phyloP scores from a whole-genome alignment of 257 asterid genomes.

The Fraxinus anomala region DNA sequence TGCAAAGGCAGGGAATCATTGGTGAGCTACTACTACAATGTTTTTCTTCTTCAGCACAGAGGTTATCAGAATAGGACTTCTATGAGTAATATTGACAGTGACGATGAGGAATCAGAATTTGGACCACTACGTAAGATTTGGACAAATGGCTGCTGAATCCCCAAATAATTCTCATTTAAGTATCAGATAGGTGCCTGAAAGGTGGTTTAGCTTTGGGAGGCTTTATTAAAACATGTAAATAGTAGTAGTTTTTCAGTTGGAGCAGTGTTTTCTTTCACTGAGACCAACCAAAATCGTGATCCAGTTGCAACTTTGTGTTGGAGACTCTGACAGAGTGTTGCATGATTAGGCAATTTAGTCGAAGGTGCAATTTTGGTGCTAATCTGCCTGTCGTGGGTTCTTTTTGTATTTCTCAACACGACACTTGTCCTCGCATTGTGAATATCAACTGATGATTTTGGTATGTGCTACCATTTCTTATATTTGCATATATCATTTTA shows the following conservation, averaged over 20 bases:
- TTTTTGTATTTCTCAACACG: neutral
- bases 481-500: neutral
- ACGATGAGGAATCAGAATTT: constrained; percentile 66
- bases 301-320: neutral
- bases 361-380: neutral
- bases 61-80: constrained; percentile 63
- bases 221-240: constrained; percentile 43
- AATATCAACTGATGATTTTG: constrained; percentile 3
- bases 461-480: neutral
- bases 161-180: constrained; percentile 48
- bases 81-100: constrained; percentile 56
- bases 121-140: constrained; percentile 52
- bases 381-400: neutral
- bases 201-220: neutral
- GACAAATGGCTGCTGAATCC: constrained; percentile 40
- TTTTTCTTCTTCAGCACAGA: constrained; percentile 59
- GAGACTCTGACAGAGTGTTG: neutral
- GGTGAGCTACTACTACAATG: constrained; percentile 70
- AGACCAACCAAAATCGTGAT: neutral
- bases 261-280: neutral
- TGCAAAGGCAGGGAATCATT: constrained; percentile 51
- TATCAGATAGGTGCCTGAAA: constrained; percentile 27
- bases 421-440: neutral
- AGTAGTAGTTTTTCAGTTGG: constrained; percentile 29
- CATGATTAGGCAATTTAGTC: neutral